phyloP scores from a whole-genome alignment of 257 asterid species.

The Primulina huaijiensis region DNA sequence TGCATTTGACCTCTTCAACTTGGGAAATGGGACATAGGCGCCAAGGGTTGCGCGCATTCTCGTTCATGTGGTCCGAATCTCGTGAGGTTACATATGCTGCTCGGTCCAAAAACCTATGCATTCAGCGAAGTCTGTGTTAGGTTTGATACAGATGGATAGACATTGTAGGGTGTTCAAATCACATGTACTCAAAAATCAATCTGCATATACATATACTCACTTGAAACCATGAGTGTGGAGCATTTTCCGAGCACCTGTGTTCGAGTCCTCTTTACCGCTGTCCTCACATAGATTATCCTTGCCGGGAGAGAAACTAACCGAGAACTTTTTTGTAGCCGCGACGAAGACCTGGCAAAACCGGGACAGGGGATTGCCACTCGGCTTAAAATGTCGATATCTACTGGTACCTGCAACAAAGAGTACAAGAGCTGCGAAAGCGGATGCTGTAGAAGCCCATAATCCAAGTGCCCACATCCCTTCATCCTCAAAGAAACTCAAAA shows the following conservation, averaged over 20 bases:
- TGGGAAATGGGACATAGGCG: conserved; percentile 79
- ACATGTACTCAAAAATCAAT: background rate
- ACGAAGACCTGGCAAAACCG: conserved; percentile 72
- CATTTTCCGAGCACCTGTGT: conserved; percentile 49
- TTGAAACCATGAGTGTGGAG: conserved; percentile 81
- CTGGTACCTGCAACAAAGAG: conserved; percentile 71
- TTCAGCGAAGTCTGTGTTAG: background rate
- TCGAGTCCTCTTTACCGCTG: conserved; percentile 29
- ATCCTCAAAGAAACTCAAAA: conserved; percentile 74
- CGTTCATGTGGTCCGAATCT: conserved; percentile 47
- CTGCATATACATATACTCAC: conserved; percentile 38
- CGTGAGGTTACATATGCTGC: conserved; percentile 68
- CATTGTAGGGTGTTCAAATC: background rate
- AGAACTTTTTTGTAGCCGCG: conserved; percentile 65
- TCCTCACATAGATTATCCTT: conserved; percentile 42
- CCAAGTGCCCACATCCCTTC: conserved; percentile 88
- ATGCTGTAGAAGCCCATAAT: conserved; percentile 79
- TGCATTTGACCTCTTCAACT: conserved; percentile 93
- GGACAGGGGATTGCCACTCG: conserved; percentile 78
- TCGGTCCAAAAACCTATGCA: conserved; percentile 67
- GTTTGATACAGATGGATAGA: background rate
- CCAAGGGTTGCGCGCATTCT: conserved; percentile 54
- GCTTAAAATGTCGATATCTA: conserved; percentile 71
- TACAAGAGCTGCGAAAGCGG: conserved; percentile 68
- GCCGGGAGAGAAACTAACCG: conserved; percentile 27